phyloP scores from a whole-genome alignment of 805 yeast species.

The Metschnikowia amazonensis region DNA sequence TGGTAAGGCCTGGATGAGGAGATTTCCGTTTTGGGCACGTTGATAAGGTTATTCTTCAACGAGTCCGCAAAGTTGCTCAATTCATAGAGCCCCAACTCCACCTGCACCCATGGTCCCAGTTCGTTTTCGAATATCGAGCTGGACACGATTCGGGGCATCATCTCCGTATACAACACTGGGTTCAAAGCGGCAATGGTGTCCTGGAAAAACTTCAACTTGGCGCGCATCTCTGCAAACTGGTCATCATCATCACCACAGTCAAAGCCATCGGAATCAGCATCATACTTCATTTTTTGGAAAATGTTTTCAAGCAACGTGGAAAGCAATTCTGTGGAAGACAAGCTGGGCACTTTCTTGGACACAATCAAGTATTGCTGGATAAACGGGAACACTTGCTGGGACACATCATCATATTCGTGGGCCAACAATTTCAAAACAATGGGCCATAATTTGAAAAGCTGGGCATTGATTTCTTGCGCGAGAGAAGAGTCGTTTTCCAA shows the following conservation, averaged over 20 bases:
- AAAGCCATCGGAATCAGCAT: constrained; percentile 63
- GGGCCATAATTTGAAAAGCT: constrained; percentile 64
- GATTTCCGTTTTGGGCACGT: constrained; percentile 62
- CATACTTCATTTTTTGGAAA: constrained; percentile 75
- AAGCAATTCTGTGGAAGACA: constrained; percentile 46
- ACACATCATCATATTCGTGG: constrained; percentile 86
- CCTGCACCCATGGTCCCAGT: constrained; percentile 36
- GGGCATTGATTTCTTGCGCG: constrained; percentile 35
- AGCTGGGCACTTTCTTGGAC: constrained; percentile 51
- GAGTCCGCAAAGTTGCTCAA: constrained; percentile 76
- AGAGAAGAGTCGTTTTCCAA: constrained; percentile 47
- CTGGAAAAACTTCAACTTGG: constrained; percentile 71
- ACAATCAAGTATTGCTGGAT: constrained; percentile 69
- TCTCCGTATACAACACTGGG: constrained; percentile 58
- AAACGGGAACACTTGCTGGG: constrained; percentile 78
- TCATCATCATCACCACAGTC: constrained; percentile 41
- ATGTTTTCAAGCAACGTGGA: constrained; percentile 63
- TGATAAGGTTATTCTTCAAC: constrained; percentile 71
- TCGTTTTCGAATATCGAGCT: constrained; percentile 14
- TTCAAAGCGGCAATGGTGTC: constrained; percentile 65
- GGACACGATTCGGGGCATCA: constrained; percentile 57
- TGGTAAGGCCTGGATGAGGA: constrained; percentile 61
- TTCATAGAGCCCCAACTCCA: constrained; percentile 85
- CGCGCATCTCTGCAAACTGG: constrained; percentile 76
- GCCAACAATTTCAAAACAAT: constrained; percentile 63